phyloP scores from a whole-genome alignment of 1,284 basidiomycete species.

The Moesziomyces sp. region DNA sequence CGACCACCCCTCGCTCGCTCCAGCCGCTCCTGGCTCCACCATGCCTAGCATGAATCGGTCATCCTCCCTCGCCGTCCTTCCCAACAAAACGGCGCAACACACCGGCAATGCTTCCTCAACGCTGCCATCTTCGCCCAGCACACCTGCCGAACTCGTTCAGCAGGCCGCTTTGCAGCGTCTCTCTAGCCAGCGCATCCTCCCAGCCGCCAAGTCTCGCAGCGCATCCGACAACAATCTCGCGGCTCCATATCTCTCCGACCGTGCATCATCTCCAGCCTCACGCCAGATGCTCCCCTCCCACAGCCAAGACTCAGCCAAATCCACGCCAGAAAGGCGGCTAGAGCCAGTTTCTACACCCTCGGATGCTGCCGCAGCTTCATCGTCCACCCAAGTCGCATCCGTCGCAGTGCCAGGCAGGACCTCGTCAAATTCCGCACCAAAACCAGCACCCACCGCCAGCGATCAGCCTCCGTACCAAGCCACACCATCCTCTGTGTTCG shows the following conservation, averaged over 20 bases:
- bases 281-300: neutral
- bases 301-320: constrained; percentile 1
- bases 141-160: constrained; percentile 30
- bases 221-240: constrained; percentile 16
- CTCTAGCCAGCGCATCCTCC: constrained; percentile 36
- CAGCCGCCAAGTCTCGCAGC: constrained; percentile 9
- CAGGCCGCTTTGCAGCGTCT: constrained; percentile 46
- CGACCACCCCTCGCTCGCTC: constrained; percentile 14
- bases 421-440: neutral
- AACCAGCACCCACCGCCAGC: neutral
- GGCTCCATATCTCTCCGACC: constrained; percentile 3
- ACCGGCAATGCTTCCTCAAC: neutral
- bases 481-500: neutral
- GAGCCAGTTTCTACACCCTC: neutral
- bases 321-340: constrained; percentile 1
- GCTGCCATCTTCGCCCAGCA: constrained; percentile 1
- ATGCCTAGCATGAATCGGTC: constrained; percentile 16
- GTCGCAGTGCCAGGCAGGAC: constrained; percentile 17
- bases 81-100: neutral
- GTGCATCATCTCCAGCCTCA: constrained; percentile 1
- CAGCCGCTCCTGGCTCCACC: neutral
- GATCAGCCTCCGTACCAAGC: neutral
- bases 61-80: constrained; percentile 6
- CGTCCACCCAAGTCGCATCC: neutral
- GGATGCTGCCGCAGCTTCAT: neutral